Conservation (phyloP, 306 rosid genomes). For the Ceratonia siliqua region DNA sequence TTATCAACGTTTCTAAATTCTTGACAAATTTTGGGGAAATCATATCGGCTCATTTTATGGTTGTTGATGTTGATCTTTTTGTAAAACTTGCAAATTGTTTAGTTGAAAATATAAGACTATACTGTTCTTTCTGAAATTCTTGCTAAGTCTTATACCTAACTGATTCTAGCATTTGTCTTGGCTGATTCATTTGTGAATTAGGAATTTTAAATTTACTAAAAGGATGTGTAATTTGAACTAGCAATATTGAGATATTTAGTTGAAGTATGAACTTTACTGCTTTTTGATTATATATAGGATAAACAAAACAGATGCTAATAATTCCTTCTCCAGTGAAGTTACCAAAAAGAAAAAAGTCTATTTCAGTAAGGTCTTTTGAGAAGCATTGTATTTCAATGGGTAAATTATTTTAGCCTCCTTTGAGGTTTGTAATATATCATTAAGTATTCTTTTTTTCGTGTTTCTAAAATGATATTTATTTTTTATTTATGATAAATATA, state of each 20-base stretch:
- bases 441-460: no score
- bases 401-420: no score
- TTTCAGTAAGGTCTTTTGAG: no score
- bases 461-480: no score
- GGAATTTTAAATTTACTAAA: neutral
- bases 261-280: neutral
- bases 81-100: conserved; percentile 51
- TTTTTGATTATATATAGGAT: neutral
- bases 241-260: neutral
- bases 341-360: no score
- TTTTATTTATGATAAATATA: no score
- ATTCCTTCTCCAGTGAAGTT: neutral
- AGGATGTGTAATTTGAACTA: neutral
- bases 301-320: neutral
- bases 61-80: conserved; percentile 35
- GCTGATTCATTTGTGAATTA: neutral
- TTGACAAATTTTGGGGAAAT: conserved; percentile 45
- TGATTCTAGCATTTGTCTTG: neutral
- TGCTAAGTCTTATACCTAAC: conserved; percentile 6
- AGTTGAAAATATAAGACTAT: conserved; percentile 49
- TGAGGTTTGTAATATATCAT: no score
- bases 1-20: conserved; percentile 27
- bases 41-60: conserved; percentile 40
- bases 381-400: no score
- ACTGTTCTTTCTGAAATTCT: conserved; percentile 38